Conservation (phyloP, 257 asterid species). For the Anisodus tanguticus region DNA sequence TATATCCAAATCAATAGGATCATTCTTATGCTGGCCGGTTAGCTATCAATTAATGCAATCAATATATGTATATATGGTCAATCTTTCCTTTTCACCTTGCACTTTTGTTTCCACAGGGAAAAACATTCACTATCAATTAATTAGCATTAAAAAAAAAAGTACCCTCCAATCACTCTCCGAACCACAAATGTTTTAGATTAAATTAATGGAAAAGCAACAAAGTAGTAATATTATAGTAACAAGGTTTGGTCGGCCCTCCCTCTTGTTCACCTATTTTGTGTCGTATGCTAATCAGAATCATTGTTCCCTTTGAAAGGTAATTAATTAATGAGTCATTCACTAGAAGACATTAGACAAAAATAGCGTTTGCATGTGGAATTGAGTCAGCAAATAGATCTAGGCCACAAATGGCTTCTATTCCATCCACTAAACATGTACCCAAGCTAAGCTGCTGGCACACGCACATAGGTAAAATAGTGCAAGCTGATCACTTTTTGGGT, state of each 20-base stretch:
- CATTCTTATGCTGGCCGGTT: not conserved
- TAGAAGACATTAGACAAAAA: slow-evolving; percentile 8
- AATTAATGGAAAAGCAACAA: slow-evolving; percentile 16
- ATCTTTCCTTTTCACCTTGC: slow-evolving; percentile 20
- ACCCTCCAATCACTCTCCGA: slow-evolving; percentile 4
- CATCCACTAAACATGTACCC: slow-evolving; percentile 32
- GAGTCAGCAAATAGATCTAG: slow-evolving; percentile 49
- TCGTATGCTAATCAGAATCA: slow-evolving; percentile 15
- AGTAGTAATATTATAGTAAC: not conserved
- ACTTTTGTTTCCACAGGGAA: slow-evolving; percentile 11
- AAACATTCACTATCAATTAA: not conserved
- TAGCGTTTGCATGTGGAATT: slow-evolving; percentile 36
- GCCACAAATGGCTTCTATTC: slow-evolving; percentile 38
- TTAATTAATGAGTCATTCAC: slow-evolving; percentile 8
- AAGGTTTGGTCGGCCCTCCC: not conserved
- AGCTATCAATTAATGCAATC: not conserved
- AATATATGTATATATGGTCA: not conserved
- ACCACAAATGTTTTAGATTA: not conserved
- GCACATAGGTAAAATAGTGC: not conserved
- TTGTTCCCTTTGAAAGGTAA: not conserved
- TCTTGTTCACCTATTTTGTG: not conserved
- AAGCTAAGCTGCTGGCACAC: not conserved
- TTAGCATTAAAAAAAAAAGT: slow-evolving; percentile 1
- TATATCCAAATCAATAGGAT: not conserved
- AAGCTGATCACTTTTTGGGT: too few species aligned